Evolutionary conservation across 805 yeast species (phyloP).

Genomic region (Naumovozyma castellii): DNA sequence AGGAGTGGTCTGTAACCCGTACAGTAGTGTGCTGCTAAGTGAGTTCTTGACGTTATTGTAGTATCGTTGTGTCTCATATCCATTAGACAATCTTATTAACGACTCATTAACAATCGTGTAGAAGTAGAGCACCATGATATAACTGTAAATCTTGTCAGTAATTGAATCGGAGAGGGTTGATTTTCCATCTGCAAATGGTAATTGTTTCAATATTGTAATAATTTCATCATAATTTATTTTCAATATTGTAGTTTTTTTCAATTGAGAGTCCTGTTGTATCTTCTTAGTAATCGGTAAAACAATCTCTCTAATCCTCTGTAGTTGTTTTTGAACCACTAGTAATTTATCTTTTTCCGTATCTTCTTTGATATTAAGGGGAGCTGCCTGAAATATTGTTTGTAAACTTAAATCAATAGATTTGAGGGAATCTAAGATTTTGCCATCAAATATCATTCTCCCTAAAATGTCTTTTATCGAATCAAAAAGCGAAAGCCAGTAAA

Average conservation of each 20-base stretch:
- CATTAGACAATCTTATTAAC: conserved; percentile 10
- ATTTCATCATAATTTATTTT: background rate
- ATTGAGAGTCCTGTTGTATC: background rate
- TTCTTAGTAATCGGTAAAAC: background rate
- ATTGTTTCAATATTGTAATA: background rate
- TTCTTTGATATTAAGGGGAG: background rate
- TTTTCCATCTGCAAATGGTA: background rate
- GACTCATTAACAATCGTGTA: conserved; percentile 14
- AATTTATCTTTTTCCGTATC: background rate
- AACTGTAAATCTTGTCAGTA: conserved; percentile 6
- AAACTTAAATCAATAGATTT: background rate
- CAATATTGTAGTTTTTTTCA: background rate
- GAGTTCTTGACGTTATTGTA: conserved; percentile 11
- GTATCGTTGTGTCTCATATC: conserved; percentile 16
- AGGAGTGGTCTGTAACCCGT: conserved; percentile 16
- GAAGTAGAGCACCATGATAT: conserved; percentile 17
- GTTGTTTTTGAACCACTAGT: conserved; percentile 7
- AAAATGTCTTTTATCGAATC: background rate
- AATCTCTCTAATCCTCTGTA: conserved; percentile 8
- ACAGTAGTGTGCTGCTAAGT: conserved; percentile 11
- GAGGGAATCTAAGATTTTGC: background rate
- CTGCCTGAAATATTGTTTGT: background rate
- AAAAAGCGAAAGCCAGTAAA: no score
- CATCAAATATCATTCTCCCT: background rate
- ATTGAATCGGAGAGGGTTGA: background rate